Base-by-base conservation (phyloP, 2,329 filamentous ascomycete genomes). In the Fusarium ramigenum region DNA sequence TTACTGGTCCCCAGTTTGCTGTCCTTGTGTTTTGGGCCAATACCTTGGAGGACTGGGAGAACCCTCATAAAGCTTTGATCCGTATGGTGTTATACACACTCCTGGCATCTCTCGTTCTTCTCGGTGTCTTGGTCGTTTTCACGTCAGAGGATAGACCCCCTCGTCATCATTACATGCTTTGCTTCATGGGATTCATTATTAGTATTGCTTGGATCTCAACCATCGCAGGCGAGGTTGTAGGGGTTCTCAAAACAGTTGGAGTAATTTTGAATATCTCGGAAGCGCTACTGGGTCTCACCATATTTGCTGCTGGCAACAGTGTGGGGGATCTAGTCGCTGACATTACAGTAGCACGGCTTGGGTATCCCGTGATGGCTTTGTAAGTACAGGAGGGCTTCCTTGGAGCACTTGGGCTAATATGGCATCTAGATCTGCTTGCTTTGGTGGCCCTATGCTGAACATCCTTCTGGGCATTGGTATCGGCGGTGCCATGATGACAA, bases 391-490 rank as follows among this genome's bases (percentile, higher is more conserved):
- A 10, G 23, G 50, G n/a, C n/a, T 36, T 39, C 15, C 5, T 58
- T 18, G 34, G 19, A 18, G 23, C 43, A 14, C n/a, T 32, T 15
- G 19, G 34, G 36, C 74, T 77, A 34, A 76, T 56, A 11, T 30
- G 43, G 5, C 19, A 23, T 39, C 32, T 66, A 90, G 88, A 44
- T 95, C 93, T 39, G 96, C 96, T 9, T 99, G 96, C 80, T 98
- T 99, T 80, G 96, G 96, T n/a, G 97, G 96, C 0, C 96, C 96
- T 0, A 96, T 99, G 94, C 89, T 99, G 44, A 99, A 99, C 78
- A 99, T 99, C 71, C 85, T 99, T 0, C 89, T 99, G 8, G 96
- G 96, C 1, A 95, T 99, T 59, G 96, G 96, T n/a, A 86, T 98
- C 8, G 93, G 93, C 32, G 96, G 96, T 21, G 88, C 94, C 43